Percentiles rank a stretch among this genome's conserved stretches.
Evolutionary conservation across 805 yeast species (phyloP).

Genomic region (Saccharomycopsis olivae): DNA sequence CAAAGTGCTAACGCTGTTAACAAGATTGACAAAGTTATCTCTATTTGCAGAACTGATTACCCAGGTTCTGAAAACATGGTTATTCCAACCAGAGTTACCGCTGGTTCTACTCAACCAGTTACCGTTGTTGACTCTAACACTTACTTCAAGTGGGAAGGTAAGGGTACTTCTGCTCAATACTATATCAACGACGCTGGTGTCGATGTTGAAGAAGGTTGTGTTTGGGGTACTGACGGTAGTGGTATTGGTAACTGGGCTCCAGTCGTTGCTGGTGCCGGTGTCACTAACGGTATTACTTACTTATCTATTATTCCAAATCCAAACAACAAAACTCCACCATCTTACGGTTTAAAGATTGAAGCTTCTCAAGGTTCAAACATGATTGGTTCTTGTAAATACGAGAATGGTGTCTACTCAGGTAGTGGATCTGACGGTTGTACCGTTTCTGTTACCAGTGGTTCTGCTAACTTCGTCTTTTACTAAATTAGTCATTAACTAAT

Average conservation of each 20-base stretch:
- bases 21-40: slow-evolving; percentile 54
- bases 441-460: slow-evolving; percentile 50
- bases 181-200: slow-evolving; percentile 97
- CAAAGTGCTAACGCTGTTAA: slow-evolving; percentile 44
- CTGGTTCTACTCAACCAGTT: slow-evolving; percentile 53
- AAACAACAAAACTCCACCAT: slow-evolving; percentile 44
- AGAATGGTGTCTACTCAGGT: slow-evolving; percentile 66
- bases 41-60: slow-evolving; percentile 96
- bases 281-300: slow-evolving; percentile 47
- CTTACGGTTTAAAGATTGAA: slow-evolving; percentile 67
- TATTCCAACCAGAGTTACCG: slow-evolving; percentile 72
- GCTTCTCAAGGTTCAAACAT: slow-evolving; percentile 49
- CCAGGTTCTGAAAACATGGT: slow-evolving; percentile 99
- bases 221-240: slow-evolving; percentile 79
- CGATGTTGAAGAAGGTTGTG: slow-evolving; percentile 79
- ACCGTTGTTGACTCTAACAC: slow-evolving; percentile 69
- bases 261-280: slow-evolving; percentile 69
- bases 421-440: slow-evolving; percentile 66
- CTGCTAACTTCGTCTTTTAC: slow-evolving; percentile 51
- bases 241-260: slow-evolving; percentile 95
- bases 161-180: slow-evolving; percentile 86
- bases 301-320: slow-evolving; percentile 72
- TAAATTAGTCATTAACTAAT: too few relatives aligned
- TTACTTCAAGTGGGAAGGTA: slow-evolving; percentile 78
- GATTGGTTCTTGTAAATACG: slow-evolving; percentile 69